phyloP scores from a whole-genome alignment of 495 filamentous ascomycete species.

The Chaetomium tenue region DNA sequence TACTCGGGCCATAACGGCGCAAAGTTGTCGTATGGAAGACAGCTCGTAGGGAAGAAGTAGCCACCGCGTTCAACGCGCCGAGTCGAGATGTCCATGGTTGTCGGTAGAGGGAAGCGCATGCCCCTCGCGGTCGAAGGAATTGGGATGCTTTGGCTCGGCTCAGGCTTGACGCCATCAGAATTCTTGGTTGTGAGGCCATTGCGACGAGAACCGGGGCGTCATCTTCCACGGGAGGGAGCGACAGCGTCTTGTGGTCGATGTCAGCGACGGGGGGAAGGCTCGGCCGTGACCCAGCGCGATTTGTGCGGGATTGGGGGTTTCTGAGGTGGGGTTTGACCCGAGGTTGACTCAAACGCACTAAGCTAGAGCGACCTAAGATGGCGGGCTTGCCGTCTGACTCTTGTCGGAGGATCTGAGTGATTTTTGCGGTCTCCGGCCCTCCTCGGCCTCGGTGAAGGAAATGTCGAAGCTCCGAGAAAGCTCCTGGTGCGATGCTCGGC shows the following conservation, averaged over 20 bases:
- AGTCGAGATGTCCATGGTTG: slow-evolving; percentile 10
- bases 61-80: neutral
- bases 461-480: slow-evolving; percentile 10
- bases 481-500: slow-evolving; percentile 18
- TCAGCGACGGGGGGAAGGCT: neutral
- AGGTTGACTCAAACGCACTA: neutral
- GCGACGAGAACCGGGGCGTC: slow-evolving; percentile 3
- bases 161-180: slow-evolving; percentile 31
- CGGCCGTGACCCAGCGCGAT: slow-evolving; percentile 5
- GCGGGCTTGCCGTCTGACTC: too few species aligned
- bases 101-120: slow-evolving; percentile 10
- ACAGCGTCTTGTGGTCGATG: neutral
- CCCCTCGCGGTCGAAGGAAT: slow-evolving; percentile 16
- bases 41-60: slow-evolving; percentile 22
- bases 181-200: slow-evolving; percentile 31
- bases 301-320: slow-evolving; percentile 10
- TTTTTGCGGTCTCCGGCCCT: neutral
- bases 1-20: slow-evolving; percentile 10
- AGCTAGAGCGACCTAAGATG: too few species aligned
- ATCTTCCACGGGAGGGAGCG: slow-evolving; percentile 16
- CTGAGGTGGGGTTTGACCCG: neutral
- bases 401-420: neutral
- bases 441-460: slow-evolving; percentile 9
- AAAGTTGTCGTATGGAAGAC: slow-evolving; percentile 29
- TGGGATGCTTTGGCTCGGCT: slow-evolving; percentile 16